phyloP scores from a whole-genome alignment of 192 early-diverging fungal genomes.

The Umbelopsis sp. region DNA sequence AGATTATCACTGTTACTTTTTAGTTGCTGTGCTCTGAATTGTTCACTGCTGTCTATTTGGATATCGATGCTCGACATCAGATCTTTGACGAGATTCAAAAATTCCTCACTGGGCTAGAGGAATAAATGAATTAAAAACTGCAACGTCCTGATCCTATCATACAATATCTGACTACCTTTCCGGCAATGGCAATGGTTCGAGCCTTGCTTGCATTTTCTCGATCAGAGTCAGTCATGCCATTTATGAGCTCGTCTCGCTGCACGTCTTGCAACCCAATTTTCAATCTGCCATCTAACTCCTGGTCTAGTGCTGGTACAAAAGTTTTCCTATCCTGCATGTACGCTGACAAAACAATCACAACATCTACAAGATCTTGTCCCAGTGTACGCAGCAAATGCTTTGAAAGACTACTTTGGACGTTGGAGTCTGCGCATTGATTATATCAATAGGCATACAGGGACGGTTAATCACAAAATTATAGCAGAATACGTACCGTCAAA shows the following conservation, averaged over 20 bases:
- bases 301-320: neutral
- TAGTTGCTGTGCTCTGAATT: neutral
- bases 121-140: neutral
- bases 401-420: neutral
- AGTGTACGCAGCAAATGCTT: conserved; percentile 1
- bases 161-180: neutral
- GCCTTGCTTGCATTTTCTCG: neutral
- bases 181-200: conserved; percentile 1
- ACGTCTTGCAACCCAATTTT: neutral
- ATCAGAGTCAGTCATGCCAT: neutral
- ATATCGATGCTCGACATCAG: neutral
- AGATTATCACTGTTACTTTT: neutral
- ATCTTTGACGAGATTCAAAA: neutral
- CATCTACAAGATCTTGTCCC: neutral
- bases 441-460: neutral
- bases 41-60: no score
- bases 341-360: neutral
- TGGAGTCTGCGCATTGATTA: neutral
- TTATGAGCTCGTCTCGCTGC: conserved; percentile 3
- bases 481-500: neutral
- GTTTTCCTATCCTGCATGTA: neutral
- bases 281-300: neutral
- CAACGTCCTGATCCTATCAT: neutral
- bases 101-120: neutral
- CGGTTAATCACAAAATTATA: neutral